These are phyloP conservation scores for Karstenula rhodostoma DNA, from an alignment of 2,329 filamentous ascomycete genomes.

Conservation along the genomic window DNA sequence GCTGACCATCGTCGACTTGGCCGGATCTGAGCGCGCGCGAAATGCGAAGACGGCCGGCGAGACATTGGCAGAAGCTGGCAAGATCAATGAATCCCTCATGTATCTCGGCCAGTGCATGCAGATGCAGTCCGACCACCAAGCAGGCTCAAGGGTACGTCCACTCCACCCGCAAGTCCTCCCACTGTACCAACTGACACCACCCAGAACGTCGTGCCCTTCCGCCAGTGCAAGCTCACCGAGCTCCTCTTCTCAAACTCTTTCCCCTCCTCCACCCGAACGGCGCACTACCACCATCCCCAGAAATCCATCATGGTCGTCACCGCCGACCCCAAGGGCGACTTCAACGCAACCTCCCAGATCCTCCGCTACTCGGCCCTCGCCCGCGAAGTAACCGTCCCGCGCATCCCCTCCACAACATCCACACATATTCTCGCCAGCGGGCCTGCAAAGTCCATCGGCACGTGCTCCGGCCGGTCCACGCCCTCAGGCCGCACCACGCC, in stretches of 20 bases:
- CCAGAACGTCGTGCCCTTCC: conserved; percentile 74
- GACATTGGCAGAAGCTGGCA: conserved; percentile 92
- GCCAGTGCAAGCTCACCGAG: conserved; percentile 63
- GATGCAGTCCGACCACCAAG: conserved; percentile 84
- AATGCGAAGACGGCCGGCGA: conserved; percentile 94
- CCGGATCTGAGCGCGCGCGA: conserved; percentile 90
- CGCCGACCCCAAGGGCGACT: conserved; percentile 90
- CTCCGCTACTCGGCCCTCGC: conserved; percentile 92
- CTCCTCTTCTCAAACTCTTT: conserved; percentile 62
- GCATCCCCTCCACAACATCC: conserved; percentile 81
- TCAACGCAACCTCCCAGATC: conserved; percentile 96
- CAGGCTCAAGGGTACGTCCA: conserved; percentile 71
- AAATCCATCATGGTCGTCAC: conserved; percentile 96
- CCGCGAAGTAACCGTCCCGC: conserved; percentile 88
- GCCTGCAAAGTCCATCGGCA: conserved; percentile 37
- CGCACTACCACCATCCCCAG: conserved; percentile 67
- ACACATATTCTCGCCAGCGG: conserved; percentile 68
- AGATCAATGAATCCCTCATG: conserved; percentile 99
- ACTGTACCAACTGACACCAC: conserved; percentile 24
- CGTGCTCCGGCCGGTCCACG: conserved; percentile 45
- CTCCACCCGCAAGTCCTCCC: not conserved
- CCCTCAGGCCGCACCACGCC: conserved; percentile 58
- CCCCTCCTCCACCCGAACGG: conserved; percentile 55
- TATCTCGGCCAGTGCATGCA: conserved; percentile 97
- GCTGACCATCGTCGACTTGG: conserved; percentile 89